Evolutionary conservation across 257 asterid genomes (phyloP).

Genomic region (Coffea eugenioides): DNA sequence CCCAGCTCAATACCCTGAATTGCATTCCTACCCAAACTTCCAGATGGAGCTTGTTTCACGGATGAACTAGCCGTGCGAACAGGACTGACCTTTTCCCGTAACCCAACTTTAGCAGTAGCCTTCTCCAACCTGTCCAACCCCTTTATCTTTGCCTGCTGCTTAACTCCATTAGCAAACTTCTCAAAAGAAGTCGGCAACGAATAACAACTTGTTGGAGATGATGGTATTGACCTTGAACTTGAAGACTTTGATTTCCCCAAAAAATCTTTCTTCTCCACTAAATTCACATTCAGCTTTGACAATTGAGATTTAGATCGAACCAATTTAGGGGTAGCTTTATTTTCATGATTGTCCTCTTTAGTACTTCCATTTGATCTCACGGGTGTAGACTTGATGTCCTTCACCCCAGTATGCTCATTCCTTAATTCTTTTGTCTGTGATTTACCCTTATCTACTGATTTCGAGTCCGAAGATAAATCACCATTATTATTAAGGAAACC

Average conservation of each 20-base stretch:
- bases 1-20: constrained; percentile 77
- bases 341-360: constrained; percentile 55
- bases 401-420: constrained; percentile 30
- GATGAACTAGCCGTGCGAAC: constrained; percentile 42
- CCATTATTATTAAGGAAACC: constrained; percentile 68
- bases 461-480: constrained; percentile 42
- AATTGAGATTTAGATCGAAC: constrained; percentile 82
- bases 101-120: constrained; percentile 43
- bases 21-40: constrained; percentile 58
- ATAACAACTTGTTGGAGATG: constrained; percentile 92
- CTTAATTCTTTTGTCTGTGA: constrained; percentile 26
- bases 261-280: constrained; percentile 64
- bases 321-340: constrained; percentile 44
- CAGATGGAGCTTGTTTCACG: constrained; percentile 44
- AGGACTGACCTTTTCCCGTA: constrained; percentile 54
- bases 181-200: constrained; percentile 92
- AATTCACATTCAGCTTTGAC: constrained; percentile 56
- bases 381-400: constrained; percentile 43
- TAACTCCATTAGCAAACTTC: constrained; percentile 80
- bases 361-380: constrained; percentile 37
- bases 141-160: constrained; percentile 71
- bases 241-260: constrained; percentile 54
- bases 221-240: constrained; percentile 86
- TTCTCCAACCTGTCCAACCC: constrained; percentile 74
- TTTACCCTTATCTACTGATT: constrained; percentile 40